Percentiles rank a stretch among this genome's conserved stretches.
Conservation (phyloP, 129 eudicot genomes). For the Chrysanthemum seticuspe region DNA sequence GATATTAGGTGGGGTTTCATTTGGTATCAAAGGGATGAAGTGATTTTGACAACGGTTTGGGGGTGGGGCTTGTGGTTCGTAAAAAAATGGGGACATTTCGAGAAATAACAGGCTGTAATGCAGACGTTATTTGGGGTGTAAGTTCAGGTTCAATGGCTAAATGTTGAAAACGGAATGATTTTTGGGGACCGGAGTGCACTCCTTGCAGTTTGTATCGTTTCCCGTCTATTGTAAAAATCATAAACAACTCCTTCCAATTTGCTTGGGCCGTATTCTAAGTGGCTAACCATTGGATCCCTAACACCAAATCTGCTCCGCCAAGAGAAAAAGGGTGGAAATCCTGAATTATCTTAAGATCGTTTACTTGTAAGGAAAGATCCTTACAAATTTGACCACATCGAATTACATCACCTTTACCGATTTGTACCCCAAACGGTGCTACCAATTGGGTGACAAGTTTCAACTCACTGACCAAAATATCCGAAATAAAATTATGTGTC, state of each 20-base stretch:
- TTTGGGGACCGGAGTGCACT: constrained; percentile 2
- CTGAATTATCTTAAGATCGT: constrained; percentile 12
- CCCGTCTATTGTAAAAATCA: constrained; percentile 6
- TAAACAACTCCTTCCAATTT: not conserved
- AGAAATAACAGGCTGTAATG: not conserved
- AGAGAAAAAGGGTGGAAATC: constrained; percentile 3
- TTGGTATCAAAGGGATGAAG: not conserved
- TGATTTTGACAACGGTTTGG: not conserved
- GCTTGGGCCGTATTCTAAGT: no score
- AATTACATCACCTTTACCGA: not conserved
- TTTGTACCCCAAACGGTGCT: constrained; percentile 2
- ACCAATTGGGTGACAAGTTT: not conserved
- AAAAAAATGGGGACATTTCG: not conserved
- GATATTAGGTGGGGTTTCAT: constrained; percentile 9
- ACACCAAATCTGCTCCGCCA: constrained; percentile 7
- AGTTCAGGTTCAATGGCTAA: not conserved
- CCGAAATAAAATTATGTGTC: not conserved
- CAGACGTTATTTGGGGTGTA: not conserved
- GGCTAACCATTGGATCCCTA: constrained; percentile 18
- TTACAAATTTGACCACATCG: constrained; percentile 4
- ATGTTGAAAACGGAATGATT: constrained; percentile 13
- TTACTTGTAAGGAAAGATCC: not conserved
- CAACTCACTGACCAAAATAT: not conserved
- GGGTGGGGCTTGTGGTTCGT: not conserved
- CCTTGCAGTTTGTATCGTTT: not conserved